Evolutionary conservation across 306 rosid genomes (phyloP).

Genomic region (Astragalus glycyphyllos): DNA sequence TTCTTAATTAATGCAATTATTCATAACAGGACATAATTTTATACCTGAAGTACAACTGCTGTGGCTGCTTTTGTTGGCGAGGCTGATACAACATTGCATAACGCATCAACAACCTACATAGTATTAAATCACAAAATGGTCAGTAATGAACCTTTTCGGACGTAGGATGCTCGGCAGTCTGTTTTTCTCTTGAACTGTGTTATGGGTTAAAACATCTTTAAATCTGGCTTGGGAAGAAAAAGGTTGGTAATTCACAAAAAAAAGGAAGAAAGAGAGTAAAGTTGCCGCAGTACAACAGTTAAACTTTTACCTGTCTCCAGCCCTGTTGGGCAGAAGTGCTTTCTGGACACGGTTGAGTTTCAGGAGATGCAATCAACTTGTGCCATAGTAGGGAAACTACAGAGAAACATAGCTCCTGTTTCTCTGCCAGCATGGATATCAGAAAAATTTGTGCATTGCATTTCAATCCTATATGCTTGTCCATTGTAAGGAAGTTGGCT

Average conservation of each 20-base stretch:
- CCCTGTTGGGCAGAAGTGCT: constrained; percentile 99
- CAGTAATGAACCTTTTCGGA: constrained; percentile 27
- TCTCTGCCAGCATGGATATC: constrained; percentile 81
- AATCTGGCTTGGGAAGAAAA: too few species aligned
- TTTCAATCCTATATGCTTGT: constrained; percentile 88
- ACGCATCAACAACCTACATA: constrained; percentile 89
- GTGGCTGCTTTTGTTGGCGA: constrained; percentile 92
- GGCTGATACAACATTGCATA: constrained; percentile 93
- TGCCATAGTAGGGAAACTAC: constrained; percentile 96
- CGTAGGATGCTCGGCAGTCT: too few species aligned
- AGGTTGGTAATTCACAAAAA: too few species aligned
- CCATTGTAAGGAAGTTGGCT: constrained; percentile 94
- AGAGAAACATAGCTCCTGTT: constrained; percentile 89
- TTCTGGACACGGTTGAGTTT: constrained; percentile 87
- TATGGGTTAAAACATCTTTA: too few species aligned
- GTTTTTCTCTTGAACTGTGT: too few species aligned
- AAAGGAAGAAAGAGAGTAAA: not conserved
- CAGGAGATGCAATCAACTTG: constrained; percentile 93
- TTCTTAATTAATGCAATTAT: constrained; percentile 25
- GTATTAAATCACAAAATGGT: constrained; percentile 34
- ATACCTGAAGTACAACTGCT: constrained; percentile 96
- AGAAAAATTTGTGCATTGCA: constrained; percentile 82
- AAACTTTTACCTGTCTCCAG: constrained; percentile 84
- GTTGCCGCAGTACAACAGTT: constrained; percentile 18
- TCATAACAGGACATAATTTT: constrained; percentile 45